Conservation (phyloP, 805 yeast species). For the Kluyveromyces dobzhanskii region DNA sequence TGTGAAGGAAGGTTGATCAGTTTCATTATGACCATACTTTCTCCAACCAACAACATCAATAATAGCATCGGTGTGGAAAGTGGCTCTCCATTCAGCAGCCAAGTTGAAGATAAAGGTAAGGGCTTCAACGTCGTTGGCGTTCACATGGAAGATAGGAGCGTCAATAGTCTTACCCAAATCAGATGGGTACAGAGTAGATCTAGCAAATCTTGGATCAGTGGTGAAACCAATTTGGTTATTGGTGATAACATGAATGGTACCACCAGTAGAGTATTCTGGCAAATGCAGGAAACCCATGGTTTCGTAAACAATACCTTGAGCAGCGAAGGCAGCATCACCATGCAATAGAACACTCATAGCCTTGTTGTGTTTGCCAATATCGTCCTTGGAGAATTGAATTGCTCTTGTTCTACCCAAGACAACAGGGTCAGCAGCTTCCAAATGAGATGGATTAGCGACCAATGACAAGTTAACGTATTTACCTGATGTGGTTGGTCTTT, state of each 20-base stretch:
- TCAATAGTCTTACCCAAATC: constrained; percentile 95
- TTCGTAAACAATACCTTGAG: constrained; percentile 98
- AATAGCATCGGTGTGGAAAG: constrained; percentile 93
- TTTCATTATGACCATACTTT: constrained; percentile 98
- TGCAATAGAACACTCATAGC: constrained; percentile 90
- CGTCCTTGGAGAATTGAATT: constrained; percentile 83
- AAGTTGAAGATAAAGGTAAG: constrained; percentile 84
- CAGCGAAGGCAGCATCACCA: constrained; percentile 99
- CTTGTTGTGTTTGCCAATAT: constrained; percentile 71
- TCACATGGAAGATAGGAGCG: constrained; percentile 98
- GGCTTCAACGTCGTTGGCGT: constrained; percentile 96
- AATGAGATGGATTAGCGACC: constrained; percentile 98
- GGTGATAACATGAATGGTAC: constrained; percentile 91
- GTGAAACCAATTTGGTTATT: constrained; percentile 99
- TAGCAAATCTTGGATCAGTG: constrained; percentile 94
- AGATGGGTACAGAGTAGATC: constrained; percentile 97
- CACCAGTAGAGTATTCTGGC: constrained; percentile 97
- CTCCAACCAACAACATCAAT: constrained; percentile 98
- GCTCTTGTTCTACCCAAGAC: constrained; percentile 98
- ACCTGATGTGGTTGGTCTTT: constrained; percentile 98
- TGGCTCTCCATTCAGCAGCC: constrained; percentile 98
- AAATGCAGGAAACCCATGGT: constrained; percentile 90
- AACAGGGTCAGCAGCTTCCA: constrained; percentile 98
- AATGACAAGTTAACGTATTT: constrained; percentile 89
- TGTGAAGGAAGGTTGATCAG: constrained; percentile 98